phyloP scores from a whole-genome alignment of 352 stramenopile genomes.

The Phytopythium mirpurense region DNA sequence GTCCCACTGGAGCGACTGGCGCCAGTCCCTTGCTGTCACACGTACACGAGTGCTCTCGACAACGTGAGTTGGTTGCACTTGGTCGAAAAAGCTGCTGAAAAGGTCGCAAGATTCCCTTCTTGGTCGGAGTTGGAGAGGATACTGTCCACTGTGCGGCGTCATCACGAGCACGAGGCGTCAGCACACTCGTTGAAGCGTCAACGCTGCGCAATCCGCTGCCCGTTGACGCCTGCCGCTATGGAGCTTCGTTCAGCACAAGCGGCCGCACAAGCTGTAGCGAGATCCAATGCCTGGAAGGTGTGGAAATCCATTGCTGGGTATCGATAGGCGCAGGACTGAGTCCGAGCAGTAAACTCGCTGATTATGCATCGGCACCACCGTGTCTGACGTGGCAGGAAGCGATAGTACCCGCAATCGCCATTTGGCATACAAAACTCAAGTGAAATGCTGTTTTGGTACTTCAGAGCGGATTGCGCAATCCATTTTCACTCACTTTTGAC shows the following conservation, averaged over 20 bases:
- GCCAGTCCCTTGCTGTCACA: no score
- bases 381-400: not conserved
- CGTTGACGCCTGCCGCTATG: not conserved
- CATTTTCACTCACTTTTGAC: not conserved
- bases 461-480: not conserved
- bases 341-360: not conserved
- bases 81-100: not conserved
- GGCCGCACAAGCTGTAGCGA: no score
- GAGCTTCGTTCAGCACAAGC: no score
- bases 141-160: not conserved
- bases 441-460: not conserved
- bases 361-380: conserved; percentile 1
- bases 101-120: no score
- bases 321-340: no score
- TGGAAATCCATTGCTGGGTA: not conserved
- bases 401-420: not conserved
- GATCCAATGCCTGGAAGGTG: no score
- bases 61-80: not conserved
- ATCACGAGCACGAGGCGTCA: not conserved
- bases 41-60: no score
- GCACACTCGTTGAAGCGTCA: not conserved
- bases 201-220: not conserved
- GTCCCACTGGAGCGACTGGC: no score
- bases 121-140: not conserved
- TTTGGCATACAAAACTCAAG: not conserved